Base-by-base conservation (phyloP, 2,329 filamentous ascomycete species). In the Fusarium sp. region DNA sequence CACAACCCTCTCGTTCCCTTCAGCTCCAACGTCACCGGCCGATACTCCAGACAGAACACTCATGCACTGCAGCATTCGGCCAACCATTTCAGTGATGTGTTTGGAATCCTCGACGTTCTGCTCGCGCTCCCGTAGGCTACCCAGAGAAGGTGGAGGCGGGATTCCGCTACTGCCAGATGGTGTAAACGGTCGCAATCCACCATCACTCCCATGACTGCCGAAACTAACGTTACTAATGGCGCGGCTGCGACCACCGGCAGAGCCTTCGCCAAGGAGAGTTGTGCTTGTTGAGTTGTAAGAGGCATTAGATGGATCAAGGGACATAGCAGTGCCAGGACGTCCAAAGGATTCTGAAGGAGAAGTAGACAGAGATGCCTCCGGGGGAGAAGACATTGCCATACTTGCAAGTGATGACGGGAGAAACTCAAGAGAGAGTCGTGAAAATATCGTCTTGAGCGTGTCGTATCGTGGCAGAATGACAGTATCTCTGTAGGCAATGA, bases 51-150 rank as follows among this genome's bases (percentile, higher is more conserved):
- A 92, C 22, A 99, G 83, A 9, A 99, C 94, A 76, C 91, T 95
- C 79, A 98, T 91, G 78, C 96, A 99, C 81, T 99, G 96, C 67
- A 99, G 83, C 93, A 99, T 97, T 50, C 95, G 85, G 0, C 94
- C 96, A 1, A 97, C 94, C 71, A 95, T 97, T 71, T 98, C 94
- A 1, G 96, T 97, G 54, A 98, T 89, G 75, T 96, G 89, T 76
- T 93, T 87, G 48, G 88, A 90, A 73, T 91, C 87, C 76, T 90
- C 87, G 15, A 88, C 81, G 74, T 88, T 88, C 73, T 88, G 85
- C 73, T 89, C 84, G 54, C 84, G 85, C 73, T 89, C 84, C 56
- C 84, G 83, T 48, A 84, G 76, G 63, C 81, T 82, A 54, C 77
- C 78, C 22, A 82, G 75, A 6, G 76, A 57, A 13, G 68, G 68